Percentiles rank a stretch among this genome's conserved stretches.
These are phyloP conservation scores for Trichocomaceae sp. DNA, from an alignment of 2,329 filamentous ascomycete genomes.

Conservation along the genomic window DNA sequence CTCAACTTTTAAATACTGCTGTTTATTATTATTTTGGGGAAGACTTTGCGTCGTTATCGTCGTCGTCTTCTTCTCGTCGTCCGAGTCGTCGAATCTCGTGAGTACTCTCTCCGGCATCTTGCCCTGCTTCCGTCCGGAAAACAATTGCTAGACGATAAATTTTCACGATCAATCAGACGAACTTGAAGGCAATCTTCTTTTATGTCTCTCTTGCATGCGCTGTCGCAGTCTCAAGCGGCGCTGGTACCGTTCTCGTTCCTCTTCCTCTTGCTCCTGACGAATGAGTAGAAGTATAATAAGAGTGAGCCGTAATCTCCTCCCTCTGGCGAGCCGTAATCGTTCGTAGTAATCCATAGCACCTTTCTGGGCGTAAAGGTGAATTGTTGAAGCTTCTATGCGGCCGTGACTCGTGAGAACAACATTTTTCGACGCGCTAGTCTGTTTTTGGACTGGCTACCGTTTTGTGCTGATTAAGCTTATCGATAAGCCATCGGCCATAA, in stretches of 20 bases:
- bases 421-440: not conserved
- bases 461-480: conserved; percentile 18
- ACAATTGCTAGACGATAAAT: not conserved
- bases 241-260: not conserved
- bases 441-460: conserved; percentile 15
- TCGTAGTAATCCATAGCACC: not conserved
- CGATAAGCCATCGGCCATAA: conserved; percentile 19
- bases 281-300: not conserved
- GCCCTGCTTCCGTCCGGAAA: not conserved
- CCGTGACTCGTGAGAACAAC: not conserved
- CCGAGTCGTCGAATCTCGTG: conserved; percentile 32
- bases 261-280: not conserved
- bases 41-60: not conserved
- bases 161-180: not conserved
- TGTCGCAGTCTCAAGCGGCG: not conserved
- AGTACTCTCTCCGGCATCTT: conserved; percentile 40
- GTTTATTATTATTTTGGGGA: not conserved
- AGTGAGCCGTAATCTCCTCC: not conserved
- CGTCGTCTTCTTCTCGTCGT: conserved; percentile 19
- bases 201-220: not conserved
- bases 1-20: conserved; percentile 17
- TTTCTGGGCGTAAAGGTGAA: not conserved
- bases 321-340: not conserved
- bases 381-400: not conserved
- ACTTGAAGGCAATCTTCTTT: not conserved